Evolutionary conservation across 1,284 basidiomycete species (phyloP), one percentile per base, ranked within the genome.

Genomic region (Marasmius sp.): DNA sequence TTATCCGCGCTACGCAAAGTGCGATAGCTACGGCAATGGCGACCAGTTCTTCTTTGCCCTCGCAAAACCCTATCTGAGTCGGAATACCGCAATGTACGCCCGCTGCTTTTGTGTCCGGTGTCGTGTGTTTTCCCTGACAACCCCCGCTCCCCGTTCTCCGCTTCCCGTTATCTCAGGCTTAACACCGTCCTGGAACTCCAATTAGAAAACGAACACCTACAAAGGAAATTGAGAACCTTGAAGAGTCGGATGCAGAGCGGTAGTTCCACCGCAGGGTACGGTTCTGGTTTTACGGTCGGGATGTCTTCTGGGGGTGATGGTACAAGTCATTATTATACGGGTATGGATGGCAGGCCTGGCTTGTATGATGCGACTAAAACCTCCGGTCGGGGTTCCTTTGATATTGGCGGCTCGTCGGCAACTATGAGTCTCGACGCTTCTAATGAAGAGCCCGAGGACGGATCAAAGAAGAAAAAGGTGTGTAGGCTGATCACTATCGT

Each of bases 121-220:
- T 27, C n/a, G n/a, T 52, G 53, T 53, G 20, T 66, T 70, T 61
- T 36, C 52, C n/a, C 36, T 61, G 38, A 54, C 39, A 57, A 58
- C 38, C 22, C 43, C 11, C 45, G 41, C 37, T 45, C 59, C 55
- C 20, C 63, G 20, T 34, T 37, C 22, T 34, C 57, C 50, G 16
- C 58, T 33, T n/a, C 16, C 33, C 59, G 45, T 20, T 43, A 33
- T 36, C 0, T 14, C 68, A 93, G 91, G 83, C 76, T 93, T 41
- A 87, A 92, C 69, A 88, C 88, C 4, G 88, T 90, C 69, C 73
- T 93, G 43, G 91, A 93, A 68, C 81, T 93, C 60, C 92, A 91
- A 72, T 79, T 86, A 58, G 90, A 93, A 74, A 91, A 93, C 71
- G 86, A 91, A 70, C 81, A 85, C 12, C 73, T 94, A 45, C 84